Percentiles rank a stretch among this genome's conserved stretches.
Conservation (phyloP, 2,329 filamentous ascomycete species). For the Penicillium glabrum region DNA sequence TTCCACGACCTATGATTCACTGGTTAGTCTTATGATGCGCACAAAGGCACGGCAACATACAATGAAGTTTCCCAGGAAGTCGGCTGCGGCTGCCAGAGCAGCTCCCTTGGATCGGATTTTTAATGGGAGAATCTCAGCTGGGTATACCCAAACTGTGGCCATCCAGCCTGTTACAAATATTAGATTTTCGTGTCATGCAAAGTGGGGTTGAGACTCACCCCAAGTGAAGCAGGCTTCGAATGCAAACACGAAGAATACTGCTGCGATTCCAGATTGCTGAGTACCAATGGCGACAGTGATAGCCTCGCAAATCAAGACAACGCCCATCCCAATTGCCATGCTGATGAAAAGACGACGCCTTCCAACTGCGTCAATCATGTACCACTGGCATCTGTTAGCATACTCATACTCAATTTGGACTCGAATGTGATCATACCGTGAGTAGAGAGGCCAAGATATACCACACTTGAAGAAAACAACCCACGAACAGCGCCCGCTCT, state of each 20-base stretch:
- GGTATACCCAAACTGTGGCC: conserved; percentile 22
- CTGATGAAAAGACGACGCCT: conserved; percentile 13
- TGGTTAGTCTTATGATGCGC: background rate
- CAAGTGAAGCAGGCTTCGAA: conserved; percentile 26
- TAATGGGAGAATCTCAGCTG: conserved; percentile 21
- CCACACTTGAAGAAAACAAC: conserved; percentile 29
- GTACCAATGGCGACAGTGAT: conserved; percentile 19
- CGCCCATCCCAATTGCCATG: conserved; percentile 21
- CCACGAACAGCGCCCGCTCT: conserved; percentile 24
- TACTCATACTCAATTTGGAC: background rate
- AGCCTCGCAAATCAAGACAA: conserved; percentile 26
- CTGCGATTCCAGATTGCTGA: conserved; percentile 13
- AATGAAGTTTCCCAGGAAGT: conserved; percentile 31
- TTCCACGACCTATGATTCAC: conserved; percentile 51
- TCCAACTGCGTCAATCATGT: conserved; percentile 15
- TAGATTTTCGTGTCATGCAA: background rate
- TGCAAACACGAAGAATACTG: conserved; percentile 25
- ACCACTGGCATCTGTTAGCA: conserved; percentile 7
- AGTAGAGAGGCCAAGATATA: conserved; percentile 29
- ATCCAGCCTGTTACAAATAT: conserved; percentile 17
- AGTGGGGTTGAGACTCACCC: conserved; percentile 5
- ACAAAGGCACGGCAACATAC: background rate
- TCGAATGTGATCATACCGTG: conserved; percentile 18
- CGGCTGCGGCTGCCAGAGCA: conserved; percentile 31
- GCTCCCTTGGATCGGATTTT: conserved; percentile 29